Evolutionary conservation across 441 rosid species (phyloP).

Genomic region (Eruca vesicaria): DNA sequence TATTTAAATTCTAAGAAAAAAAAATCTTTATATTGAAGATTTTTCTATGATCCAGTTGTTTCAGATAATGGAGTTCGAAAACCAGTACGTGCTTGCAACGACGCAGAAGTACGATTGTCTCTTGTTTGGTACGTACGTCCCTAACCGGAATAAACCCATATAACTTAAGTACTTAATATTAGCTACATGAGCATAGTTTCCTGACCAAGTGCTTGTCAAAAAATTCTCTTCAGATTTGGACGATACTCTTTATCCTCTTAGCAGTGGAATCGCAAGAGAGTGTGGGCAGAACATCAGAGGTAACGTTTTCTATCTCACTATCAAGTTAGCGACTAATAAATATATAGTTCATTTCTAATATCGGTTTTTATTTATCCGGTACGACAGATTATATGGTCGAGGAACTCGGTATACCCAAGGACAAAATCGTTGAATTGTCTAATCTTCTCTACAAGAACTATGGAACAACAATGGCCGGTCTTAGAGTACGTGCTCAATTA

Average conservation of each 20-base stretch:
- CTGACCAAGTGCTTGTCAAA: background rate
- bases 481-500: slow-evolving; percentile 54
- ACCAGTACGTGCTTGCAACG: slow-evolving; percentile 39
- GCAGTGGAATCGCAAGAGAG: slow-evolving; percentile 65
- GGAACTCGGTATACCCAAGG: slow-evolving; percentile 64
- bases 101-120: slow-evolving; percentile 68
- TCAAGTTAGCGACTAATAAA: background rate
- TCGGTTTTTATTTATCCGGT: background rate
- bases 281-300: slow-evolving; percentile 85
- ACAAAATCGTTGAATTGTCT: slow-evolving; percentile 61
- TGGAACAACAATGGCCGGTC: slow-evolving; percentile 99
- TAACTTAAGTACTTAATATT: background rate
- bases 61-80: slow-evolving; percentile 59
- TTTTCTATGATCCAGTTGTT: slow-evolving; percentile 25
- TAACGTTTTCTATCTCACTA: background rate
- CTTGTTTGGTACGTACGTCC: slow-evolving; percentile 77
- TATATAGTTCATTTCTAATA: background rate
- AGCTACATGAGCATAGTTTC: background rate
- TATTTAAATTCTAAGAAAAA: too few relatives aligned
- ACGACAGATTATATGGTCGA: slow-evolving; percentile 75
- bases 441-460: slow-evolving; percentile 71
- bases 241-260: slow-evolving; percentile 87
- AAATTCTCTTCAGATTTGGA: slow-evolving; percentile 62
- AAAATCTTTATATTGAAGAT: too few relatives aligned
- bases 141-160: slow-evolving; percentile 5